These are phyloP conservation scores for rapeseed (Brassica napus) DNA, from an alignment of 345 rosid species.

Conservation along the genomic window Da-Ae NC_063450.1:38606001-38606500, in stretches of 20 bases:
- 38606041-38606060: background rate
- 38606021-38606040: background rate
- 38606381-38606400: background rate
- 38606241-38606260: background rate
- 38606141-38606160: background rate
- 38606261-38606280: background rate
- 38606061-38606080: background rate
- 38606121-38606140: background rate
- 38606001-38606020: background rate
- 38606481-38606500: slow-evolving; percentile 2
- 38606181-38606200: background rate
- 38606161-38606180: background rate
- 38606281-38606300: background rate
- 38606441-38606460: background rate
- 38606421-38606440: background rate
- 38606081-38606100: background rate
- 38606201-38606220: background rate
- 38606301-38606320: background rate
- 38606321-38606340: background rate
- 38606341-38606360: background rate
- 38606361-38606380: background rate
- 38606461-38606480: background rate
- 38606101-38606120: background rate
- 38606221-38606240: background rate
- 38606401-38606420: background rate